Percentiles rank a stretch among this genome's conserved stretches.
Evolutionary conservation across 208 protist genomes (phyloP).

Genomic region (Willaertia magna): DNA sequence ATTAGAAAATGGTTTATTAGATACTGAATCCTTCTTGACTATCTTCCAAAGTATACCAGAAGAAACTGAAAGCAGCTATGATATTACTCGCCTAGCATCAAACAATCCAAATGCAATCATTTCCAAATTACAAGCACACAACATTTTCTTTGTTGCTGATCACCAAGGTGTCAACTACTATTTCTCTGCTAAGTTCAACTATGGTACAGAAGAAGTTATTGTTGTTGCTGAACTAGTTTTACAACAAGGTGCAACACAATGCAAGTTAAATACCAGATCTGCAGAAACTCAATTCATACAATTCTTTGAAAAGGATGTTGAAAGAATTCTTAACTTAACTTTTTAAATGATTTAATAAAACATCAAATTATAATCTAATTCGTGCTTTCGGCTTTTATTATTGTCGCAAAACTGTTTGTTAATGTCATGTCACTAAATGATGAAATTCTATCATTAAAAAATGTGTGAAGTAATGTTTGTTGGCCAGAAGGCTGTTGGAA

Average conservation of each 20-base stretch:
- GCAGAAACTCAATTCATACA: neutral
- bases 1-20: neutral
- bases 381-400: no score
- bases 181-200: neutral
- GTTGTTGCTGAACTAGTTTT: neutral
- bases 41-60: constrained; percentile 12
- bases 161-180: neutral
- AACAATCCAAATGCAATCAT: neutral
- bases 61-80: neutral
- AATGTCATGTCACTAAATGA: no score
- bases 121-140: neutral
- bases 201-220: neutral
- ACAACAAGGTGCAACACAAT: neutral
- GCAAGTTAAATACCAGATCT: neutral
- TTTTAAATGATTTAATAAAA: neutral
- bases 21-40: constrained; percentile 8
- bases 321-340: neutral
- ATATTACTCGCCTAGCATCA: neutral
- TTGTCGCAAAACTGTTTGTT: no score
- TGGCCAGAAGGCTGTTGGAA: no score
- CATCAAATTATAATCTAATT: no score
- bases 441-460: no score
- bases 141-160: neutral
- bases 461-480: no score
- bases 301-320: neutral